Conservation (phyloP, 129 eudicot species). For the Silybum marianum region DNA sequence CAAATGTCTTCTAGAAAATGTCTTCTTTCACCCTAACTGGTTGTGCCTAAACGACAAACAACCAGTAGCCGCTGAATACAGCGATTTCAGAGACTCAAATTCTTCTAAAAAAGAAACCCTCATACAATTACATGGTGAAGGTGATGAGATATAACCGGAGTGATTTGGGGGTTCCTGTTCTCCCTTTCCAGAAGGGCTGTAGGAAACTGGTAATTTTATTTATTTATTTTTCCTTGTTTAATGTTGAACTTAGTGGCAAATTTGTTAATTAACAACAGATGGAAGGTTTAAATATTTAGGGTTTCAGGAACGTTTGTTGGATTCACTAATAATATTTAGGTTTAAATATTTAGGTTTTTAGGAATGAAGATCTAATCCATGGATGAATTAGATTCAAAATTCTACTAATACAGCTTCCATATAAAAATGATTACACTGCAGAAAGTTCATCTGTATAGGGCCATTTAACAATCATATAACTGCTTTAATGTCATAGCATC, state of each 20-base stretch:
- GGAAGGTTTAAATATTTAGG: not conserved
- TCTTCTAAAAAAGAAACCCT: not conserved
- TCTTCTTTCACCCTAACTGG: no score
- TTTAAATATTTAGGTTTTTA: no score
- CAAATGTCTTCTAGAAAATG: no score
- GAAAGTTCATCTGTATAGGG: no score
- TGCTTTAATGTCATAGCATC: no score
- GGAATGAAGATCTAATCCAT: not conserved
- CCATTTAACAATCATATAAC: no score
- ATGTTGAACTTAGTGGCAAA: not conserved
- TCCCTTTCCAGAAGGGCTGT: no score
- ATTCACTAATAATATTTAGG: no score
- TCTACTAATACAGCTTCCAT: not conserved
- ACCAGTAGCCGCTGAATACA: no score
- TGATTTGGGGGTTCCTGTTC: no score
- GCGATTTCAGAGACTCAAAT: not conserved
- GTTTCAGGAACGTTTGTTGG: not conserved
- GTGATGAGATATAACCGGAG: not conserved
- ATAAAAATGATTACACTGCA: not conserved
- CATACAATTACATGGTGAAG: not conserved
- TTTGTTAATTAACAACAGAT: not conserved
- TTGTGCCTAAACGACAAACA: no score
- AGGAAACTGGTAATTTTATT: conserved; percentile 39
- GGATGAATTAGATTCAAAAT: not conserved
- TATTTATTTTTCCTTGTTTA: not conserved